Conservation (phyloP, 2,329 filamentous ascomycete genomes). For the Pseudonectria buxi region DNA sequence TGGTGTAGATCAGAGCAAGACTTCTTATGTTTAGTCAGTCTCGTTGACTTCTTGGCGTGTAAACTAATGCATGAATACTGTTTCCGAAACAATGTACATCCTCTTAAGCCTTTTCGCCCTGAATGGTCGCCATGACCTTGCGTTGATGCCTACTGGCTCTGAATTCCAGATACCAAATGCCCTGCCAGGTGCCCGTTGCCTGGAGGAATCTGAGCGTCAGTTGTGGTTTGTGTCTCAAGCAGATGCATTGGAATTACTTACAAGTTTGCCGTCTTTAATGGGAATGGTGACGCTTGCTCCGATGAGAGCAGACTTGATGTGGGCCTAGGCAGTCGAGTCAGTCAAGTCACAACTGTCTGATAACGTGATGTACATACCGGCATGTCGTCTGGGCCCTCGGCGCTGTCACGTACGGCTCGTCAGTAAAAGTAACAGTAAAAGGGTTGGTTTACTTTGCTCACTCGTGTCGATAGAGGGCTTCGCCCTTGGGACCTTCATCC, state of each 20-base stretch:
- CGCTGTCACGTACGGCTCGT: conserved; percentile 35
- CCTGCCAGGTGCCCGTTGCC: conserved; percentile 68
- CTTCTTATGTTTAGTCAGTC: conserved; percentile 11
- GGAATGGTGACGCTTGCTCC: conserved; percentile 87
- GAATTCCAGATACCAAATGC: conserved; percentile 95
- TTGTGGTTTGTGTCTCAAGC: background rate
- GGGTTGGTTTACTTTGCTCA: conserved; percentile 14
- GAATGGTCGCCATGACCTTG: conserved; percentile 85
- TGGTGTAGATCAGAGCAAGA: conserved; percentile 7
- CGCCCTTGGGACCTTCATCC: conserved; percentile 63
- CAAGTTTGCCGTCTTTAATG: conserved; percentile 77
- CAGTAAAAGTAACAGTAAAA: background rate
- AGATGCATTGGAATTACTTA: conserved; percentile 27
- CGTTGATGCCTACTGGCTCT: conserved; percentile 67
- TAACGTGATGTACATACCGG: conserved; percentile 46
- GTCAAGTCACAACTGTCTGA: background rate
- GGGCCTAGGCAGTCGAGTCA: conserved; percentile 51
- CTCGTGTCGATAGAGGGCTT: conserved; percentile 71
- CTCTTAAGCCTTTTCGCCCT: conserved; percentile 63
- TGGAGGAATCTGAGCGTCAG: conserved; percentile 17
- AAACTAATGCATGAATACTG: background rate
- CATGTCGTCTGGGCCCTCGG: conserved; percentile 91
- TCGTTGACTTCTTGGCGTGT: background rate
- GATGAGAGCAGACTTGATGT: conserved; percentile 86
- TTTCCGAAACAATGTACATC: too few relatives aligned